phyloP scores from a whole-genome alignment of 2,329 filamentous ascomycete genomes.

The Cladorrhinum sp. region DNA sequence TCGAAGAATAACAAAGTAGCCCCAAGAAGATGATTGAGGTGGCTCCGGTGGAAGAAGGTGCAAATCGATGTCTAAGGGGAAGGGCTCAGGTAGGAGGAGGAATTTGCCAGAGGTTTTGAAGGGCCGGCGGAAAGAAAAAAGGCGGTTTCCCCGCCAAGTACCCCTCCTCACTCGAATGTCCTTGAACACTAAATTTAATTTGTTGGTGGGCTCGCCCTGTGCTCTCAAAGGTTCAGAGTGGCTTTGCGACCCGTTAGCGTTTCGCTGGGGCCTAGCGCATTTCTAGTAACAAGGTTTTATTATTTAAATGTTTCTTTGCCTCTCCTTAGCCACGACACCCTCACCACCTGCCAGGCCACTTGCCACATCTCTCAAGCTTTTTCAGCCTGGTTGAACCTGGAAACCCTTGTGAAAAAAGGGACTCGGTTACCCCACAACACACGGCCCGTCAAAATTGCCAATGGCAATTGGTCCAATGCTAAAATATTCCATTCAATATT shows the following conservation, averaged over 20 bases:
- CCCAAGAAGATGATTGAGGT: conserved; percentile 24
- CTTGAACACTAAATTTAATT: conserved; percentile 2
- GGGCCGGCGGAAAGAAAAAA: conserved; percentile 28
- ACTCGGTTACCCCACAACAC: conserved; percentile 3
- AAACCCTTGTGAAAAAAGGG: background rate
- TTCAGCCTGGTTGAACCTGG: background rate
- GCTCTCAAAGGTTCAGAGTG: background rate
- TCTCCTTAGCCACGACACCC: background rate
- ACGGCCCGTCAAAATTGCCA: background rate
- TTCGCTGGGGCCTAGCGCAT: background rate
- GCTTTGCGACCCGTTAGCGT: background rate
- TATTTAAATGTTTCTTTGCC: background rate
- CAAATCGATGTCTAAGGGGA: conserved; percentile 23
- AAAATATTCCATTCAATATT: background rate
- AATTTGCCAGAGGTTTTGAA: conserved; percentile 29
- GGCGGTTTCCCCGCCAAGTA: conserved; percentile 26
- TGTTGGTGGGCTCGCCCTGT: background rate
- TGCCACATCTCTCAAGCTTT: background rate
- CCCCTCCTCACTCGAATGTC: conserved; percentile 20
- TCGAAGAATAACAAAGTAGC: conserved; percentile 33
- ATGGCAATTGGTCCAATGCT: background rate
- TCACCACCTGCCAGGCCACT: background rate
- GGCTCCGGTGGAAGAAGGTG: conserved; percentile 14
- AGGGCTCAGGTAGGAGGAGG: conserved; percentile 29
- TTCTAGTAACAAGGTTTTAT: background rate